These are phyloP conservation scores for Colletotrichum sp. DNA, from an alignment of 2,329 filamentous ascomycete species.

Conservation along the genomic window DNA sequence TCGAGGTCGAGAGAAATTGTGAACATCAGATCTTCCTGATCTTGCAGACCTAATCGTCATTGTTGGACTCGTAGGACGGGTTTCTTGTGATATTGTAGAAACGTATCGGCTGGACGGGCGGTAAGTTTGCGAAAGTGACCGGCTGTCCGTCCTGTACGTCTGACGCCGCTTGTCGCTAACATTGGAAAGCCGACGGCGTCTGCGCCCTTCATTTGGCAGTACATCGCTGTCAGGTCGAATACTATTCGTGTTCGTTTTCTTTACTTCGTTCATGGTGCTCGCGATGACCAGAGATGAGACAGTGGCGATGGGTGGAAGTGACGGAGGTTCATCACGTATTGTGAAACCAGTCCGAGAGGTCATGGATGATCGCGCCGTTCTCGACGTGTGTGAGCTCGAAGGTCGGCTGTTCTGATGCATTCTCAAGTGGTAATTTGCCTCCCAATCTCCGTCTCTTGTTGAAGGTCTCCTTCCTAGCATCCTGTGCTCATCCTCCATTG, in stretches of 20 bases:
- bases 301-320: not conserved
- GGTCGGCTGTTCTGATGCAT: not conserved
- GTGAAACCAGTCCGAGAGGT: not conserved
- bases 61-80: not conserved
- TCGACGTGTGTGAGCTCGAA: not conserved
- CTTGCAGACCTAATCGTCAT: not conserved
- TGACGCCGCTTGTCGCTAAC: not conserved
- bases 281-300: not conserved
- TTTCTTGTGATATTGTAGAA: not conserved
- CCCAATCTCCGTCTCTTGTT: not conserved
- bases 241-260: not conserved
- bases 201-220: not conserved
- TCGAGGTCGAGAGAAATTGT: slow-evolving; percentile 15
- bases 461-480: not conserved
- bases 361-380: not conserved
- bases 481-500: slow-evolving; percentile 10
- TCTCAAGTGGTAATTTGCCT: not conserved
- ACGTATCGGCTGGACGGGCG: not conserved
- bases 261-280: not conserved
- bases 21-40: not conserved
- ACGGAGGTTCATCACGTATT: not conserved
- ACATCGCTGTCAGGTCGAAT: not conserved
- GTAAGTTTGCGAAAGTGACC: not conserved
- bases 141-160: not conserved
- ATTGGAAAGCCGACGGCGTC: not conserved